Evolutionary conservation across 106 monocot genomes (phyloP), one percentile per base, ranked within the genome.

Genomic region (Iris macrosiphon): DNA sequence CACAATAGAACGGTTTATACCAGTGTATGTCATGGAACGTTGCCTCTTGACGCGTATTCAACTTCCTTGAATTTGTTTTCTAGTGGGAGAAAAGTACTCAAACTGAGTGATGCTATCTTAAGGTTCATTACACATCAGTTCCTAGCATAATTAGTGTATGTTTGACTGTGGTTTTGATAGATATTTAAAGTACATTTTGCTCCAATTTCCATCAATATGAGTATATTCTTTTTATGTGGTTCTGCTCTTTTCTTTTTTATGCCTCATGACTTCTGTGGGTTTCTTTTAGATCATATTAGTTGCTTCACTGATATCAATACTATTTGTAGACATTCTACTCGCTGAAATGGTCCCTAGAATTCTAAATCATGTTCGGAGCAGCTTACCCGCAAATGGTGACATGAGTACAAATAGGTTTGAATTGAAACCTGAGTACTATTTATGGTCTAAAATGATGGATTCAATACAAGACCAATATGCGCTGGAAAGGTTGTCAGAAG

Each of bases 401-500:
- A 7, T 46, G 62, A 34, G 31, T 63, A 34, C 63, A 30, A 43
- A 54, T 18, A 37, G 52, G 48, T 70, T 91, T 40, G 46, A 76
- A 32, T 62, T 66, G 49, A 71, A 55, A 19, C 67, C 75, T 0
- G 68, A 75, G 52, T 83, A 76, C 8, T 29, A 63, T 16, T 98
- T 98, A 54, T 98, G 98, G 98, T 52, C 63, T 18, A 80, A 58
- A 59, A 48, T 98, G 35, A 67, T 79, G 40, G 83, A 73, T 45
- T 48, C 86, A 63, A 68, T 87, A 27, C 80, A 59, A 59, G 98
- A 98, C 55, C 66, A 63, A 47, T 81, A 83, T 80, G 70, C 87
- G 39, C 30, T 87, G 10, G 91, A 98, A 77, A 98, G 69, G 61
- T 70, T 98, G 29, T 45, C 78, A 6, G 98, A 98, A 67, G 74